A percentile compares a stretch with the other conserved stretches of the same genome.
Evolutionary conservation across 2,329 filamentous ascomycete species (phyloP).

Genomic region (Aureobasidium pullulans): DNA sequence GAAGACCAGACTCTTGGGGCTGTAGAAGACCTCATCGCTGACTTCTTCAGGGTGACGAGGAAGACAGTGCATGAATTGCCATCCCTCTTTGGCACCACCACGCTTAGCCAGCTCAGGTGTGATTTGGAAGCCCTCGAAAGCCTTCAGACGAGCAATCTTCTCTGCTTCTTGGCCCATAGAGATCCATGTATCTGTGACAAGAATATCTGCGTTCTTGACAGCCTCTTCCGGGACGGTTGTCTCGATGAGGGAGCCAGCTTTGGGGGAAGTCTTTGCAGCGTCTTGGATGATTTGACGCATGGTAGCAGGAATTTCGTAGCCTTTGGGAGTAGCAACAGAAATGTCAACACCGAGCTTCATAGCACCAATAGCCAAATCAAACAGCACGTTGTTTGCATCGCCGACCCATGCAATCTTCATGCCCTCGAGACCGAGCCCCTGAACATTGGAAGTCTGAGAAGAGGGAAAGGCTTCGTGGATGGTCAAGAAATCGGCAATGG

Average conservation of each 20-base stretch:
- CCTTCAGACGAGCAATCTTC: slow-evolving; percentile 64
- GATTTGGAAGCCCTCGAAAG: slow-evolving; percentile 86
- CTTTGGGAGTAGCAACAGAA: slow-evolving; percentile 75
- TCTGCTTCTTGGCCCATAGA: slow-evolving; percentile 97
- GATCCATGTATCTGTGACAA: slow-evolving; percentile 97
- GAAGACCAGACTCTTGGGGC: slow-evolving; percentile 78
- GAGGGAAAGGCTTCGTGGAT: slow-evolving; percentile 67
- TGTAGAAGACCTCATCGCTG: slow-evolving; percentile 89
- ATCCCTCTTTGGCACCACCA: slow-evolving; percentile 77
- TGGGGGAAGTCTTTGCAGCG: slow-evolving; percentile 50
- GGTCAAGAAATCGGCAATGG: slow-evolving; percentile 87
- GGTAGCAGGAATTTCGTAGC: slow-evolving; percentile 68
- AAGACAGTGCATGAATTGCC: slow-evolving; percentile 99
- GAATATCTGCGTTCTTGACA: slow-evolving; percentile 74
- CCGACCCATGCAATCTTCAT: slow-evolving; percentile 94
- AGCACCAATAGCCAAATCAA: slow-evolving; percentile 82
- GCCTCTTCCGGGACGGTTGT: slow-evolving; percentile 77
- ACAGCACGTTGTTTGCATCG: slow-evolving; percentile 95
- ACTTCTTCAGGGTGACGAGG: slow-evolving; percentile 91
- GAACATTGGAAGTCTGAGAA: slow-evolving; percentile 24
- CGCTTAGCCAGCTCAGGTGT: slow-evolving; percentile 75
- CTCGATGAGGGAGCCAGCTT: slow-evolving; percentile 62
- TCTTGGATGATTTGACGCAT: slow-evolving; percentile 68
- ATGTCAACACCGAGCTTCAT: slow-evolving; percentile 82
- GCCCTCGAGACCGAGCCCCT: slow-evolving; percentile 63